phyloP scores from a whole-genome alignment of 1,284 basidiomycete genomes.

The Filobasidium uniguttulatum region DNA sequence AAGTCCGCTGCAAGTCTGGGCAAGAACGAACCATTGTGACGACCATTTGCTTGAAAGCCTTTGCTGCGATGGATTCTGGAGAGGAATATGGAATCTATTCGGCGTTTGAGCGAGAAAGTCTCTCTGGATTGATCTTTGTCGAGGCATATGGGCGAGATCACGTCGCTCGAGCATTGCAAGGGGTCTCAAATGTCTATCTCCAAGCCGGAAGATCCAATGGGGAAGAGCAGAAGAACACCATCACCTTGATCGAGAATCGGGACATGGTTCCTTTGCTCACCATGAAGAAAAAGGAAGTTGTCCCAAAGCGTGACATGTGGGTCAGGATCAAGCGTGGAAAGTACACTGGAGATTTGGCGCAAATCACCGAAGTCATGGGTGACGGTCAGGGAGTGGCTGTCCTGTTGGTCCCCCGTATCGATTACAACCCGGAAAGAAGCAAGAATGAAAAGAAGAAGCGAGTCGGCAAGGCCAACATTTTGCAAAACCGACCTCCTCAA shows the following conservation, averaged over 20 bases:
- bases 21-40: constrained; percentile 86
- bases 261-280: constrained; percentile 96
- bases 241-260: constrained; percentile 14
- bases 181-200: constrained; percentile 82
- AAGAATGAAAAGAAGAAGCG: constrained; percentile 27
- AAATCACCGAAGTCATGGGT: constrained; percentile 83
- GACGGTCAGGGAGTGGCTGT: constrained; percentile 89
- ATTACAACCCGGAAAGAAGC: constrained; percentile 65
- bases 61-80: constrained; percentile 41
- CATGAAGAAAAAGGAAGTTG: constrained; percentile 86
- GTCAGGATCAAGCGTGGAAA: constrained; percentile 88
- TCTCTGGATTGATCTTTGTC: constrained; percentile 90
- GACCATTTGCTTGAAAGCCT: constrained; percentile 86
- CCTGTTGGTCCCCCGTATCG: constrained; percentile 92
- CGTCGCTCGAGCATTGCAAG: constrained; percentile 71
- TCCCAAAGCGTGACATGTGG: constrained; percentile 79
- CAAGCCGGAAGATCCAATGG: not conserved
- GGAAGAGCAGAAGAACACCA: constrained; percentile 12
- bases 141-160: constrained; percentile 80
- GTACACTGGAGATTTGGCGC: constrained; percentile 87
- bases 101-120: constrained; percentile 87
- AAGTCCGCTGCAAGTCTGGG: constrained; percentile 82
- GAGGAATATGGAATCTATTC: constrained; percentile 73
- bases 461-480: constrained; percentile 21
- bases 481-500: constrained; percentile 67